Base-by-base conservation (phyloP, 345 rosid genomes). In the Pistacia atlantica region DNA sequence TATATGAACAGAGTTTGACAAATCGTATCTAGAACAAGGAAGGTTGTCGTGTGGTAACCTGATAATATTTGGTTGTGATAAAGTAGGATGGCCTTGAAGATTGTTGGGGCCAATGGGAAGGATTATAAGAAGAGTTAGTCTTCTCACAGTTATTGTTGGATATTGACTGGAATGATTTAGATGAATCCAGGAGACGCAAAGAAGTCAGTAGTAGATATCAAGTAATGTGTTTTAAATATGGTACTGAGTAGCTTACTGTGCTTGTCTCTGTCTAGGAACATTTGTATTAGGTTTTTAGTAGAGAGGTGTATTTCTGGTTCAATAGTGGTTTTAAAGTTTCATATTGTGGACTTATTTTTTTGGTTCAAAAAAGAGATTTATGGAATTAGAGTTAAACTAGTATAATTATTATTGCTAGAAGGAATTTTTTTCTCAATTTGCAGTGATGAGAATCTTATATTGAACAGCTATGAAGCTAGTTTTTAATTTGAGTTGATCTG, bases 71-170 rank as follows among this genome's bases (percentile, higher is more conserved):
- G 76, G 37, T 14, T 28, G 70, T 64, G 28, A 17, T 38, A 22
- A 75, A 45, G 54, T 65, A 63, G 22, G 17, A 16, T 65, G 42
- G 13, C 20, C 69, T 54, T 22, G 65, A 65, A 75, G 38, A 52
- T 0, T 7, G 8, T 65, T 37, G 38, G 31, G 76, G 35, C 33
- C 51, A 64, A 16, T 31, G 28, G 64, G 60, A 4, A 20, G 18
- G 57, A 25, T 45, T 48, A 37, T 55, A 20, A 17, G 64, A 45
- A 72, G 33, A 46, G 42, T 63, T 48, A 62, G 28, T 11, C 31
- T 17, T 49, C 37, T 46, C 25, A 45, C 16, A 48, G 13, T 31
- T 69, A 52, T 57, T 56, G 49, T 56, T 56, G 46, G 55, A 60
- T 45, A 25, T 58, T 58, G 38, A 25, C 56, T 58, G 25, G 65